These are phyloP conservation scores for Lactarius deliciosus DNA, from an alignment of 768 basidiomycete species.

Conservation along the genomic window DNA sequence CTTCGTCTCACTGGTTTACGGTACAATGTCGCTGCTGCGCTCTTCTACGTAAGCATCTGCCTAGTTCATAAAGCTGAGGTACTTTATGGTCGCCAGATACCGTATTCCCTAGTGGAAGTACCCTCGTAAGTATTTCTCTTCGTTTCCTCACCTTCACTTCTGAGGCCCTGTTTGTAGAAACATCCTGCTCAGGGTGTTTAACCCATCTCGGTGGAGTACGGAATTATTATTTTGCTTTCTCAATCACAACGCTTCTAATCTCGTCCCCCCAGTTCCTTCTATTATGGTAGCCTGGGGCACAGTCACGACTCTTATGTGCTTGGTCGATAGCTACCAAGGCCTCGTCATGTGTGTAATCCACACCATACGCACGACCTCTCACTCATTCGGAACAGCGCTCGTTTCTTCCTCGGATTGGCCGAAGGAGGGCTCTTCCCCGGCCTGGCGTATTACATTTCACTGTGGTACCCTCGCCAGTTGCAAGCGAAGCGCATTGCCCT, in stretches of 20 bases:
- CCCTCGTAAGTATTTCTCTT: slow-evolving; percentile 37
- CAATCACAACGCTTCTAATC: neutral
- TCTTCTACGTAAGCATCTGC: slow-evolving; percentile 38
- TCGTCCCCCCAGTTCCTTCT: slow-evolving; percentile 37
- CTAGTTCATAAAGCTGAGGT: neutral
- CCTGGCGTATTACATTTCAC: slow-evolving; percentile 47
- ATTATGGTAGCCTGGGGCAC: slow-evolving; percentile 44
- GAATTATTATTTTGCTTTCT: slow-evolving; percentile 6
- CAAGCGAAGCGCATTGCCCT: slow-evolving; percentile 58
- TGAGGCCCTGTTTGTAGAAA: slow-evolving; percentile 34
- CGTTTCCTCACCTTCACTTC: neutral
- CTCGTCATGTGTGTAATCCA: slow-evolving; percentile 36
- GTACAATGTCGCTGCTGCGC: slow-evolving; percentile 41
- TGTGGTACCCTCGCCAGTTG: slow-evolving; percentile 62
- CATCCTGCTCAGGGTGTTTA: slow-evolving; percentile 39
- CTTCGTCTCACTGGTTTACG: slow-evolving; percentile 37
- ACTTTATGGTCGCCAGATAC: slow-evolving; percentile 30
- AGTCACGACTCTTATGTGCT: slow-evolving; percentile 42
- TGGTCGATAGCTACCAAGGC: slow-evolving; percentile 38
- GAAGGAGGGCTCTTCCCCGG: slow-evolving; percentile 46
- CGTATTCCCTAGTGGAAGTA: slow-evolving; percentile 42
- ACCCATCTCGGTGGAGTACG: slow-evolving; percentile 41
- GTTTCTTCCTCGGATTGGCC: slow-evolving; percentile 47
- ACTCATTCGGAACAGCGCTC: slow-evolving; percentile 34
- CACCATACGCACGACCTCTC: neutral